phyloP scores from a whole-genome alignment of 176 grass and related monocot genomes.

The Triticum urartu region DNA sequence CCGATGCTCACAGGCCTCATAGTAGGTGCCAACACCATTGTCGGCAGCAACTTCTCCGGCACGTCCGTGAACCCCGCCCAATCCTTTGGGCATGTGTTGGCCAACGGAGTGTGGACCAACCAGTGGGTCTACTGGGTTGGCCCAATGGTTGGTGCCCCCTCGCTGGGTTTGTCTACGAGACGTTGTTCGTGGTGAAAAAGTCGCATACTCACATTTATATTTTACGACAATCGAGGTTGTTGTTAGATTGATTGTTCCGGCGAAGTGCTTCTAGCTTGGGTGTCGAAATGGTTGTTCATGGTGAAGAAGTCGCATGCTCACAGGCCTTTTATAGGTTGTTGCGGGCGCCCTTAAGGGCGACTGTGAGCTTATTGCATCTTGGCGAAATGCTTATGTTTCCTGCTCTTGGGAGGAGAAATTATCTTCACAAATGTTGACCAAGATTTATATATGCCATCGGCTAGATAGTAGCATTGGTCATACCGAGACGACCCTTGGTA shows the following conservation, averaged over 20 bases:
- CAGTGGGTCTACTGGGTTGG: conserved; percentile 96
- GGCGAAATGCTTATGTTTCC: too few species aligned
- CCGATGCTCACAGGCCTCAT: conserved; percentile 76
- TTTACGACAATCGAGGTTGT: not conserved
- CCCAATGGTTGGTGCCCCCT: conserved; percentile 16
- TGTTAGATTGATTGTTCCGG: not conserved
- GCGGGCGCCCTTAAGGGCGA: too few species aligned
- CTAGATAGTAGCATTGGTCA: too few species aligned
- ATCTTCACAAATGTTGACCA: too few species aligned
- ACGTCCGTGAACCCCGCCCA: conserved; percentile 86
- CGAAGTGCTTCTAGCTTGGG: not conserved
- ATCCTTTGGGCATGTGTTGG: conserved; percentile 78
- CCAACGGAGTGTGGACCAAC: conserved; percentile 64
- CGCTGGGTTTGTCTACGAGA: conserved; percentile 64
- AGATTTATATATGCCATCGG: too few species aligned
- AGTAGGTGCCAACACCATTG: conserved; percentile 76
- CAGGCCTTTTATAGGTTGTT: too few species aligned
- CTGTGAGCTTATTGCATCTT: too few species aligned
- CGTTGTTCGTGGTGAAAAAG: conserved; percentile 49
- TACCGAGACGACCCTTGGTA: too few species aligned
- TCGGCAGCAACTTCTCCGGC: conserved; percentile 67
- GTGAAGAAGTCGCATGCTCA: too few species aligned
- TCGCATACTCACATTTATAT: not conserved
- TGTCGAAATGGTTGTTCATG: not conserved
- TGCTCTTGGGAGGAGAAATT: too few species aligned